Evolutionary conservation across 305 asterid genomes (phyloP).

Genomic region (Fraxinus velutina): DNA sequence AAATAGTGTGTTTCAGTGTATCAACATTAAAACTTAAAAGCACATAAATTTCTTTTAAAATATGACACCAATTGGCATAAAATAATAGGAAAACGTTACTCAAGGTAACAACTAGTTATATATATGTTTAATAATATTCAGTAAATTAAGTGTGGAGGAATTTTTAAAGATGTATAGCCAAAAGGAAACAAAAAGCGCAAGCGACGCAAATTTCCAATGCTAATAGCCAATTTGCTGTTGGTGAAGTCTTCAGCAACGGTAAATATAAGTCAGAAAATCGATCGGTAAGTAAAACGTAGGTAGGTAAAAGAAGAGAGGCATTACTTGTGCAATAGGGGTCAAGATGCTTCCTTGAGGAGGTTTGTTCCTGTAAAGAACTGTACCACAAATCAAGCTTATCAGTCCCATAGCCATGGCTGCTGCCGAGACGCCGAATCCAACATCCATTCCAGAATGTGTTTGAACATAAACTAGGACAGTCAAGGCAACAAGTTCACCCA

Average conservation of each 20-base stretch:
- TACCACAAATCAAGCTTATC: conserved; percentile 56
- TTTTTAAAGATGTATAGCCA: not conserved
- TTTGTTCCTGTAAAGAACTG: conserved; percentile 54
- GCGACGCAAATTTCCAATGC: not conserved
- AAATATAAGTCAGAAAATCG: not conserved
- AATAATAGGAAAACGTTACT: conserved; percentile 24
- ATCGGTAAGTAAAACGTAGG: not conserved
- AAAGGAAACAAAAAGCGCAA: not conserved
- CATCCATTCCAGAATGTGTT: conserved; percentile 92
- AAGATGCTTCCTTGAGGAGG: conserved; percentile 79
- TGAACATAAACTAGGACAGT: conserved; percentile 81
- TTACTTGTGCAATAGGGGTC: conserved; percentile 81
- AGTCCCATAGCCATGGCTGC: conserved; percentile 86
- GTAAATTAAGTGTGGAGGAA: not conserved
- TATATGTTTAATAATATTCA: not conserved
- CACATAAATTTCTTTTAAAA: not conserved
- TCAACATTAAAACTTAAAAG: not conserved
- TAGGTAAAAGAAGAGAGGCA: not conserved
- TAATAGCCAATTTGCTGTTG: not conserved
- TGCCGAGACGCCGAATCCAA: conserved; percentile 86
- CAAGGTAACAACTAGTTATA: conserved; percentile 22
- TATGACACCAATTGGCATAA: conserved; percentile 20
- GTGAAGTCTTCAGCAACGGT: not conserved
- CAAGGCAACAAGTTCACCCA: conserved; percentile 77
- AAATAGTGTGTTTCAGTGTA: conserved; percentile 28